Conservation (phyloP, 129 eudicot species). For the Lactuca sativa region DNA sequence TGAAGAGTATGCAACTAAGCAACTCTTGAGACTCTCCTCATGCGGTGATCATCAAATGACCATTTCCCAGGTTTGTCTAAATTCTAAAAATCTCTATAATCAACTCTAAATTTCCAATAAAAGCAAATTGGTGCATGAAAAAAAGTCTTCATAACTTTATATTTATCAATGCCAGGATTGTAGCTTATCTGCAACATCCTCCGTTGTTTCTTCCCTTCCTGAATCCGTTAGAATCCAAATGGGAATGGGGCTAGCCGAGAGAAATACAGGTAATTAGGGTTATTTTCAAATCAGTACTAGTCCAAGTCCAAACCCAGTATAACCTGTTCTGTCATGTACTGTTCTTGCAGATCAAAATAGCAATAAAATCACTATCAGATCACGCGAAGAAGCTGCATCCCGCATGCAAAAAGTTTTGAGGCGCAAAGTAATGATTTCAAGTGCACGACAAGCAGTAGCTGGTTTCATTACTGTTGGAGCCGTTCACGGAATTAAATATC, state of each 20-base stretch:
- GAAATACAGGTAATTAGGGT: constrained; percentile 26
- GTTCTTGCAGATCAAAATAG: constrained; percentile 40
- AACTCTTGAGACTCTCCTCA: constrained; percentile 53
- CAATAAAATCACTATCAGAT: constrained; percentile 41
- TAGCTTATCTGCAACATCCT: constrained; percentile 56
- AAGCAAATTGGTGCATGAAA: not conserved
- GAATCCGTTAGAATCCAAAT: constrained; percentile 42
- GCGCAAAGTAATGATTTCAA: constrained; percentile 76
- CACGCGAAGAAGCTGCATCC: constrained; percentile 68
- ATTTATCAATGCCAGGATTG: constrained; percentile 54
- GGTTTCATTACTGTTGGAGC: constrained; percentile 78
- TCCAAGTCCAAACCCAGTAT: not conserved
- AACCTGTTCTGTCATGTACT: not conserved
- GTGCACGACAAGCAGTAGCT: constrained; percentile 89
- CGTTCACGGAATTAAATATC: constrained; percentile 61
- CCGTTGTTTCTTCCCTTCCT: constrained; percentile 69
- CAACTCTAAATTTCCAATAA: not conserved
- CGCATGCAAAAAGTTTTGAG: constrained; percentile 63
- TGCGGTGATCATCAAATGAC: constrained; percentile 46
- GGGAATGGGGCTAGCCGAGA: constrained; percentile 45
- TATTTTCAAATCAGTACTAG: too few species aligned
- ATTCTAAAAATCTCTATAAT: not conserved
- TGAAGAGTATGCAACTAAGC: constrained; percentile 61
- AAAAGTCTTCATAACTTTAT: not conserved
- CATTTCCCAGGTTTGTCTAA: constrained; percentile 59